Conservation (phyloP, 768 basidiomycete genomes). For the Phylloporus arenicola region DNA sequence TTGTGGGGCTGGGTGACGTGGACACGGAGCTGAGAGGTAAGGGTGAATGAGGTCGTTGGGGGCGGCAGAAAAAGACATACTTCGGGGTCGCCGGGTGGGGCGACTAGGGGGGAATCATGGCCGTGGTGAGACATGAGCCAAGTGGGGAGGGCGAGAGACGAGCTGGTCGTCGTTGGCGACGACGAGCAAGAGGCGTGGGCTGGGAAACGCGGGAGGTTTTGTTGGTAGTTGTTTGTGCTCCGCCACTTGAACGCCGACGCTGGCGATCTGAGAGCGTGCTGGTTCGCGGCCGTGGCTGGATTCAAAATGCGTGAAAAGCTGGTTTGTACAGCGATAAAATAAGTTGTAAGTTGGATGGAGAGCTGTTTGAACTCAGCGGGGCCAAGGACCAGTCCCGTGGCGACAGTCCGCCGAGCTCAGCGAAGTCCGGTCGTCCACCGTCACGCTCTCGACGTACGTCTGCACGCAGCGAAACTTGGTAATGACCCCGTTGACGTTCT, state of each 20-base stretch:
- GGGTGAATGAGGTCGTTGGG: background rate
- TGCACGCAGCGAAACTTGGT: slow-evolving; percentile 11
- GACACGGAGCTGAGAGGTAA: slow-evolving; percentile 40
- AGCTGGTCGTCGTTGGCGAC: slow-evolving; percentile 29
- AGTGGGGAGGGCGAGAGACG: background rate
- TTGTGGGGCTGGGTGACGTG: slow-evolving; percentile 41
- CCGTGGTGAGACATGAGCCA: slow-evolving; percentile 32
- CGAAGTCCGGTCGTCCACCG: slow-evolving; percentile 23
- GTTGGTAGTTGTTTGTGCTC: slow-evolving; percentile 20
- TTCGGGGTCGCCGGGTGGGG: slow-evolving; percentile 48
- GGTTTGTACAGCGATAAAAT: too few species aligned
- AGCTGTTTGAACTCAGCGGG: slow-evolving; percentile 24
- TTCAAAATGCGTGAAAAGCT: background rate
- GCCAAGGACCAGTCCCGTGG: slow-evolving; percentile 8
- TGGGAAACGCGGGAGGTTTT: slow-evolving; percentile 23
- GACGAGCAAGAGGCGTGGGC: slow-evolving; percentile 28
- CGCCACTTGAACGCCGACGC: slow-evolving; percentile 7
- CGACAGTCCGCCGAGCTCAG: slow-evolving; percentile 34
- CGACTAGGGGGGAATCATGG: slow-evolving; percentile 32
- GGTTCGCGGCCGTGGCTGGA: background rate
- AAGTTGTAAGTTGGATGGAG: too few species aligned
- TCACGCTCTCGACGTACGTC: slow-evolving; percentile 24
- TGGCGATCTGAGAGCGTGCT: background rate
- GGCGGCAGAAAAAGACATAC: slow-evolving; percentile 8
- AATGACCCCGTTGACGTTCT: slow-evolving; percentile 21